These are phyloP conservation scores for Persicaria tinctoria DNA, from an alignment of 148 eudicot species.

Conservation along the genomic window DNA sequence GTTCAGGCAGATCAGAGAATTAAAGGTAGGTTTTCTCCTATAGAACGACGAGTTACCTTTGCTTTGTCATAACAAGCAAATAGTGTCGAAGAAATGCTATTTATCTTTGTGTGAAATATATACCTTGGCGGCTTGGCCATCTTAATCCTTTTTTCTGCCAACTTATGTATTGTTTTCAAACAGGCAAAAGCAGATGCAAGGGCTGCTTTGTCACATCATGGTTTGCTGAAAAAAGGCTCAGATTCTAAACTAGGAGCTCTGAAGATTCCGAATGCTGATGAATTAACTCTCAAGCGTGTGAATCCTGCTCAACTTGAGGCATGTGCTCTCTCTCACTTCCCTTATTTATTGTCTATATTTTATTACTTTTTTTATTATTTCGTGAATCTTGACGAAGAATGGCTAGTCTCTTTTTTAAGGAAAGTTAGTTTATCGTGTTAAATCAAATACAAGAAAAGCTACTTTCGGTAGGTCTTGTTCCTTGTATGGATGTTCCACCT, in stretches of 20 bases:
- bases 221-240: conserved; percentile 47
- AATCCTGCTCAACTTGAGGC: conserved; percentile 83
- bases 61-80: not conserved
- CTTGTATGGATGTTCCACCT: too few relatives aligned
- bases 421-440: too few relatives aligned
- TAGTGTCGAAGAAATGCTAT: not conserved
- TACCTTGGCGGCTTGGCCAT: not conserved
- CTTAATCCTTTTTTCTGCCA: not conserved
- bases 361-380: not conserved
- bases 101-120: not conserved
- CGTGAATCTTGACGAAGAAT: too few relatives aligned
- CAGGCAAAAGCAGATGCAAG: conserved; percentile 76
- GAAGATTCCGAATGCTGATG: conserved; percentile 68
- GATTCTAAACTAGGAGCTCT: conserved; percentile 39
- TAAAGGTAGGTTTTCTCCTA: conserved; percentile 43
- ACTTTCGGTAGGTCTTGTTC: too few relatives aligned
- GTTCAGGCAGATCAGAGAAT: conserved; percentile 62
- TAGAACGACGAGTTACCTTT: not conserved
- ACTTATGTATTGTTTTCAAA: conserved; percentile 12
- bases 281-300: conserved; percentile 63
- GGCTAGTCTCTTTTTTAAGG: too few relatives aligned
- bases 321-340: conserved; percentile 16
- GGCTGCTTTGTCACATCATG: conserved; percentile 53
- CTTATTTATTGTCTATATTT: not conserved
- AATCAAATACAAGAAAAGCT: too few relatives aligned